Percentiles rank a stretch among this genome's conserved stretches.
Evolutionary conservation across 352 stramenopile genomes (phyloP).

Genomic region (Globisporangium canariense): DNA sequence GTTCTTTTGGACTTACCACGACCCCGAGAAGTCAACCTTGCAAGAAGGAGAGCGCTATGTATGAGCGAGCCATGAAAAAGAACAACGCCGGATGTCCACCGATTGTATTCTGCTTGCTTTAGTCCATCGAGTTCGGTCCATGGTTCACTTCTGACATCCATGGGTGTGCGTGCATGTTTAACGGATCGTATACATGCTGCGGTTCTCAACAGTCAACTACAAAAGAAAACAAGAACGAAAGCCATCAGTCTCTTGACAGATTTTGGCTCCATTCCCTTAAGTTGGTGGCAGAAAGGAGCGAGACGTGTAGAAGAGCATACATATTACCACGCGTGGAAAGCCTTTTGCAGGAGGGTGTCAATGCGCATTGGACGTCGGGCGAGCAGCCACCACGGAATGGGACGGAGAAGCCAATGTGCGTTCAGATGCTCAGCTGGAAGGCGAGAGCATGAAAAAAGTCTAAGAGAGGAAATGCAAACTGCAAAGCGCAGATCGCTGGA

Average conservation of each 20-base stretch:
- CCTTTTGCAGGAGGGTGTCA: no score
- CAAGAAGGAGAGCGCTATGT: slow-evolving; percentile 14
- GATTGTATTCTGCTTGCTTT: neutral
- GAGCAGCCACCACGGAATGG: neutral
- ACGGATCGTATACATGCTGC: neutral
- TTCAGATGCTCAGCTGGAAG: slow-evolving; percentile 4
- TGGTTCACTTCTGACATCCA: neutral
- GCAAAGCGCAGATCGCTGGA: neutral
- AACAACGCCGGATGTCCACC: neutral
- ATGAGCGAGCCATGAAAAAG: neutral
- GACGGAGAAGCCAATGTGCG: neutral
- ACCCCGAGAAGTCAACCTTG: neutral
- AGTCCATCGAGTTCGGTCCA: neutral
- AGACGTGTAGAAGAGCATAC: neutral
- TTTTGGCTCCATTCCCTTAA: neutral
- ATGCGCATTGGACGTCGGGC: no score
- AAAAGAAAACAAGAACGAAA: neutral
- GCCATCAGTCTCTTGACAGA: slow-evolving; percentile 1
- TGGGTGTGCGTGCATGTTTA: neutral
- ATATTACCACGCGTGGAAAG: neutral
- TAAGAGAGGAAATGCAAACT: neutral
- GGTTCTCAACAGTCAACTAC: neutral
- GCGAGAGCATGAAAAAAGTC: slow-evolving; percentile 2
- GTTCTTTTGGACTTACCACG: neutral
- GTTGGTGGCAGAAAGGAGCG: neutral